Conservation (phyloP, 1,284 basidiomycete genomes). For the Trichosporon faecale region DNA sequence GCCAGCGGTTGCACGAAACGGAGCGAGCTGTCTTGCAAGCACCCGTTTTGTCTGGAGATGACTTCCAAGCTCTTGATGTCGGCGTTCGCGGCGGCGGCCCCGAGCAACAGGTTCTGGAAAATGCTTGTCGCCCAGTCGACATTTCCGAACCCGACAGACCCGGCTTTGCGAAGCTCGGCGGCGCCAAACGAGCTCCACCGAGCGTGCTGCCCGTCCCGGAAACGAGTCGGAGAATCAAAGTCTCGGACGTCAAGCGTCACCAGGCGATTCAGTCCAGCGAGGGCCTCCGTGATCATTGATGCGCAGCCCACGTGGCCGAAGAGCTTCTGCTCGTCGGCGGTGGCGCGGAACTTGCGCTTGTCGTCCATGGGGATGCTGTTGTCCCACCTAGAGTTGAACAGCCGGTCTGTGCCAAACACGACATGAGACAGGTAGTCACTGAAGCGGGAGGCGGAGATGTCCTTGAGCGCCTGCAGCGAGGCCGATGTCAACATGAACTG, state of each 20-base stretch:
- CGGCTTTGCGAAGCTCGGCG: neutral
- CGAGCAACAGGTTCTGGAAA: constrained; percentile 12
- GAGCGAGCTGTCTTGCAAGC: neutral
- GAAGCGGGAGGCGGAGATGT: constrained; percentile 15
- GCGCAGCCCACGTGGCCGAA: constrained; percentile 7
- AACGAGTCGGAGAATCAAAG: constrained; percentile 36
- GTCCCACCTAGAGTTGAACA: neutral
- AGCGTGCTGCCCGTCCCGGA: constrained; percentile 15
- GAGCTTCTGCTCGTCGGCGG: constrained; percentile 1
- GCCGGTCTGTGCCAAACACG: constrained; percentile 13
- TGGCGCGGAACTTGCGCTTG: neutral
- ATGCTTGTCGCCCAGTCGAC: neutral
- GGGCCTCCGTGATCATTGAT: neutral
- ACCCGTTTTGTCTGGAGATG: neutral
- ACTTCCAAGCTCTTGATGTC: constrained; percentile 14
- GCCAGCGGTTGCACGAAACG: neutral
- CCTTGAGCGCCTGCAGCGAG: constrained; percentile 16
- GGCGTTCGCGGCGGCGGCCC: neutral
- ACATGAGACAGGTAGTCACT: constrained; percentile 15
- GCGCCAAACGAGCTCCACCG: constrained; percentile 14
- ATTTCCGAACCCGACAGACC: too few species aligned
- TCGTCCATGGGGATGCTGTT: neutral
- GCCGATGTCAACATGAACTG: constrained; percentile 29
- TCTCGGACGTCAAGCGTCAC: constrained; percentile 56
- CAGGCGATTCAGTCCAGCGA: constrained; percentile 16